Base-by-base conservation (phyloP, 768 basidiomycete species). In the Boletellus emodensis region DNA sequence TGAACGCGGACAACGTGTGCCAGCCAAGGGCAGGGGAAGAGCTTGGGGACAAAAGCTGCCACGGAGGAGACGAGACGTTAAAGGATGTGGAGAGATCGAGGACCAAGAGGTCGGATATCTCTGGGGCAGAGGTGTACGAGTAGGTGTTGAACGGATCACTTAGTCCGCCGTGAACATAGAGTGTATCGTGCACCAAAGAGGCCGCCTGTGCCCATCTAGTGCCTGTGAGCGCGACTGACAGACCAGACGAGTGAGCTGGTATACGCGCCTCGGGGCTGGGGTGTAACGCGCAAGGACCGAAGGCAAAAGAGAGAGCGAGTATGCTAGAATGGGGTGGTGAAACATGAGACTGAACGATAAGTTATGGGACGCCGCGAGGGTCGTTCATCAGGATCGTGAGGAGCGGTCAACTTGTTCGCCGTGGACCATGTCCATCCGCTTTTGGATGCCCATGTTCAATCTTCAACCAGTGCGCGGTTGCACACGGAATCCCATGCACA, bases 201-300 rank as follows among this genome's bases (percentile, higher is more conserved):
- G 73, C 70, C 5, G 88, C 87, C 55, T 91, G 90, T 26, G 85
- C 93, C 93, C 93, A 95, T 74, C 93, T 94, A 39, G 18, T 35
- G 14, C 22, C n/a, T 26, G 35, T 63, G 30, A 59, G 55, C 30
- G 17, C 15, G 38, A 48, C 42, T 39, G 26, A 6, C 37, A 20
- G n/a, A 26, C 24, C 24, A 20, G 36, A 28, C 9, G 8, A 28
- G 18, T 6, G 6, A 2, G 22, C 17, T n/a, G 15, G 20, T 3
- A 49, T 13, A 30, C 60, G 50, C 51, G 47, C 66, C 66, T 68
- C 30, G 66, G 52, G 12, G 49, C 42, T 36, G 66, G 68, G 18
- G 40, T 43, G 38, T 66, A 64, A 40, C 57, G 60, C 13, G 66
- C 60, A 39, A 58, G 12, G 10, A 35, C 62, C 32, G 45, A 44